Evolutionary conservation across 176 grass and related monocot genomes (phyloP).

Genomic region (Tillandsia fasciculata): DNA sequence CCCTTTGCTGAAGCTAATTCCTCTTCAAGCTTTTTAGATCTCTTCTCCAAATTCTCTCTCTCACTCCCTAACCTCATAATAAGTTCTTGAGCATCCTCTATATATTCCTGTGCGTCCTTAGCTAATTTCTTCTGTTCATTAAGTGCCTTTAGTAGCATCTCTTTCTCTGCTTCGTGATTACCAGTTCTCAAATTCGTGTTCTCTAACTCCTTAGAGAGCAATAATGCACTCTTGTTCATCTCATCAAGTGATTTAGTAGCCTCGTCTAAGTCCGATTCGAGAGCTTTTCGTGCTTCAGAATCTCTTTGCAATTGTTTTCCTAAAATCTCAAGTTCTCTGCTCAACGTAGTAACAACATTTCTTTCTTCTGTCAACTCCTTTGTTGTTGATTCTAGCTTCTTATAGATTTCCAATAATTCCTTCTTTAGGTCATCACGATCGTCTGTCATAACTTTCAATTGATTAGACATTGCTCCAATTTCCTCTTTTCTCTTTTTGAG

Average conservation of each 20-base stretch:
- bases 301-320: conserved; percentile 59
- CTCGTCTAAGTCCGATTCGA: conserved; percentile 81
- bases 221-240: conserved; percentile 89
- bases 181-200: conserved; percentile 47
- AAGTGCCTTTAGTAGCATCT: conserved; percentile 64
- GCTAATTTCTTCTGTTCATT: conserved; percentile 54
- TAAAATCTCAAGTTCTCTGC: conserved; percentile 70
- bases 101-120: conserved; percentile 58
- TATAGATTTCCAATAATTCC: conserved; percentile 72
- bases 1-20: conserved; percentile 86
- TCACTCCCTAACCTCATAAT: conserved; percentile 64
- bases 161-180: conserved; percentile 74
- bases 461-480: conserved; percentile 43
- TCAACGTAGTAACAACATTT: conserved; percentile 54
- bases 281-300: conserved; percentile 63
- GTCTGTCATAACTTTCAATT: conserved; percentile 42
- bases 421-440: conserved; percentile 72
- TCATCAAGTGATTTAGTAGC: conserved; percentile 86
- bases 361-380: conserved; percentile 76
- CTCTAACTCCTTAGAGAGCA: conserved; percentile 67
- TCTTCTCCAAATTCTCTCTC: conserved; percentile 66
- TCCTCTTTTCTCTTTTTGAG: conserved; percentile 51
- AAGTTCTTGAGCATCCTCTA: conserved; percentile 70
- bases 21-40: conserved; percentile 82
- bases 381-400: conserved; percentile 74